Evolutionary conservation across 257 asterid species (phyloP).

Genomic region (Petunia secreta): DNA sequence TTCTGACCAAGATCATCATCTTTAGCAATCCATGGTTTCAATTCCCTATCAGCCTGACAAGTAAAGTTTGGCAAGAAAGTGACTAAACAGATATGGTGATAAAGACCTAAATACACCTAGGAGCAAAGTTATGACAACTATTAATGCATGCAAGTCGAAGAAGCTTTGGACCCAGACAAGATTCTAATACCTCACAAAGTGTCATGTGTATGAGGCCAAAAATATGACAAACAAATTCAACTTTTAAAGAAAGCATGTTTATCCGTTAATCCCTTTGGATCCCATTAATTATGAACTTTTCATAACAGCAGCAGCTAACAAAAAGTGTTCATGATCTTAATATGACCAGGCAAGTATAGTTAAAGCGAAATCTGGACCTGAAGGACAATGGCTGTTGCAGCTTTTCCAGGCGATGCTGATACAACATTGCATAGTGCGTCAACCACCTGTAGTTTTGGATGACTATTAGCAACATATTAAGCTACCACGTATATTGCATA

Average conservation of each 20-base stretch:
- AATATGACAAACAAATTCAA: background rate
- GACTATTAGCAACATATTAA: background rate
- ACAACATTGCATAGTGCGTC: slow-evolving; percentile 97
- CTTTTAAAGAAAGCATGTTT: background rate
- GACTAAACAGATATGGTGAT: slow-evolving; percentile 39
- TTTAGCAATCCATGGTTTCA: slow-evolving; percentile 95
- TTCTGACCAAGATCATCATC: slow-evolving; percentile 91
- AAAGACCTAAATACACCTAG: background rate
- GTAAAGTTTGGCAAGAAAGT: slow-evolving; percentile 47
- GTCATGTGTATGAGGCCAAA: background rate
- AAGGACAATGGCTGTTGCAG: slow-evolving; percentile 96
- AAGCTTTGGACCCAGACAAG: background rate
- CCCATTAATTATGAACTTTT: background rate
- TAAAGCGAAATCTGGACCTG: slow-evolving; percentile 81
- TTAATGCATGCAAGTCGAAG: slow-evolving; percentile 19
- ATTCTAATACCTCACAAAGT: no score
- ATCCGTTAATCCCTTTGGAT: slow-evolving; percentile 8
- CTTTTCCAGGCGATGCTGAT: slow-evolving; percentile 93
- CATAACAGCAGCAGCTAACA: slow-evolving; percentile 13
- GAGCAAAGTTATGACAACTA: slow-evolving; percentile 20
- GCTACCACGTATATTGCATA: background rate
- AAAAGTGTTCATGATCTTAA: background rate
- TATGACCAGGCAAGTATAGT: slow-evolving; percentile 33
- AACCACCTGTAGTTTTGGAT: slow-evolving; percentile 62
- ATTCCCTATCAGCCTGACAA: slow-evolving; percentile 95